Percentiles rank a stretch among this genome's conserved stretches.
phyloP scores from a whole-genome alignment of 257 asterid genomes.

The Ocimum tenuiflorum region DNA sequence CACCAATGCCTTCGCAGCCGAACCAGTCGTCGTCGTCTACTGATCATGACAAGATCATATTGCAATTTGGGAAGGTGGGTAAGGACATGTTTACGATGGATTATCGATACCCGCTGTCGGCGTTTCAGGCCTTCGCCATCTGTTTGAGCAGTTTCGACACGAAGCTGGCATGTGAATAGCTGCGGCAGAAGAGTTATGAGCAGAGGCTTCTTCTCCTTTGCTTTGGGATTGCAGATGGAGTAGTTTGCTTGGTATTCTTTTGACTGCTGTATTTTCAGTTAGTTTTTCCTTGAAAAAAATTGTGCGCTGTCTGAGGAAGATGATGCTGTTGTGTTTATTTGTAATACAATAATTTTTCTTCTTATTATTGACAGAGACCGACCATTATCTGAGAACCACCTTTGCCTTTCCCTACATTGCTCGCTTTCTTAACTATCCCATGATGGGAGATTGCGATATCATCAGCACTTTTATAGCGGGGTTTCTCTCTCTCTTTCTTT shows the following conservation, averaged over 20 bases:
- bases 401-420: neutral
- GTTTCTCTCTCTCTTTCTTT: too few relatives aligned
- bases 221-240: neutral
- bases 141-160: too few relatives aligned
- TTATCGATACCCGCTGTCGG: too few relatives aligned
- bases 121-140: too few relatives aligned
- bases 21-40: too few relatives aligned
- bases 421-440: too few relatives aligned
- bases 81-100: too few relatives aligned
- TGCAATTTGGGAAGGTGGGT: too few relatives aligned
- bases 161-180: slow-evolving; percentile 81
- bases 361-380: slow-evolving; percentile 18
- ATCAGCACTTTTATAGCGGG: too few relatives aligned
- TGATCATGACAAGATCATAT: slow-evolving; percentile 70
- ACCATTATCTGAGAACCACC: neutral
- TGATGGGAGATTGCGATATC: too few relatives aligned
- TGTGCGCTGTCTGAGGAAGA: too few relatives aligned
- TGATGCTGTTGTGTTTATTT: slow-evolving; percentile 26
- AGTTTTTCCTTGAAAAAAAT: neutral
- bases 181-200: slow-evolving; percentile 19
- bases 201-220: slow-evolving; percentile 22
- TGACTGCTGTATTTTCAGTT: neutral
- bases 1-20: slow-evolving; percentile 46
- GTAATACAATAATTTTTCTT: slow-evolving; percentile 21
- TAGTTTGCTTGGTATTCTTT: neutral